Percentiles rank a stretch among this genome's conserved stretches.
Evolutionary conservation across 2,329 filamentous ascomycete species (phyloP).

Genomic region (Zopfia rhizophila): DNA sequence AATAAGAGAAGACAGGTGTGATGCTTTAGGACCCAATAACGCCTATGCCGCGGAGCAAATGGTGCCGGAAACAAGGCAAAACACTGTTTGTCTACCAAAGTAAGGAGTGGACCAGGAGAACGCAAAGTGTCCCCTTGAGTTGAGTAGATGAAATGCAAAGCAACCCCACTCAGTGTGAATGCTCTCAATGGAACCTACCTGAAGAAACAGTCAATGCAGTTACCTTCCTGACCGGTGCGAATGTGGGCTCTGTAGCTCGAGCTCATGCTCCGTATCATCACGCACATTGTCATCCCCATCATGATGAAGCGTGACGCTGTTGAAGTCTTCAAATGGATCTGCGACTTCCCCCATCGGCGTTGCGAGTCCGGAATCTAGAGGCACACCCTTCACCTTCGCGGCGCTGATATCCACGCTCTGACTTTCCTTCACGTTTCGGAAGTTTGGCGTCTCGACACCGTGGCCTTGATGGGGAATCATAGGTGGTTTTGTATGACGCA

Average conservation of each 20-base stretch:
- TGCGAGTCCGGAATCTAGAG: constrained; percentile 83
- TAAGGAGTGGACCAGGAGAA: no score
- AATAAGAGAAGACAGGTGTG: no score
- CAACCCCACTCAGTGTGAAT: constrained; percentile 3
- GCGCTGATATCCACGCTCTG: constrained; percentile 84
- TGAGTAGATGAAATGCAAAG: constrained; percentile 18
- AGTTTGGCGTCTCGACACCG: constrained; percentile 94
- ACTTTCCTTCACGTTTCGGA: constrained; percentile 97
- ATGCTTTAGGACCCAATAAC: no score
- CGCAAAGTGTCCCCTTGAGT: no score
- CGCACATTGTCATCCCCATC: constrained; percentile 80
- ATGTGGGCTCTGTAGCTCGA: constrained; percentile 34
- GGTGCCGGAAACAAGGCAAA: no score
- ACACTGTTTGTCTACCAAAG: no score
- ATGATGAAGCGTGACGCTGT: constrained; percentile 96
- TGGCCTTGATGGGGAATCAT: constrained; percentile 93
- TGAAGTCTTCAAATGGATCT: constrained; percentile 98
- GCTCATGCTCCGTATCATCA: constrained; percentile 32
- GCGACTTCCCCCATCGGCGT: constrained; percentile 84
- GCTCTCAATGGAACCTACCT: constrained; percentile 1
- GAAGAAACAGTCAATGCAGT: constrained; percentile 11
- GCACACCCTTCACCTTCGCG: constrained; percentile 76
- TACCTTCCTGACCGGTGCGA: constrained; percentile 32
- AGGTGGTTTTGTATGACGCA: constrained; percentile 96
- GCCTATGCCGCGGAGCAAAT: no score